Evolutionary conservation across 768 basidiomycete species (phyloP).

Genomic region (Zangia roseola): DNA sequence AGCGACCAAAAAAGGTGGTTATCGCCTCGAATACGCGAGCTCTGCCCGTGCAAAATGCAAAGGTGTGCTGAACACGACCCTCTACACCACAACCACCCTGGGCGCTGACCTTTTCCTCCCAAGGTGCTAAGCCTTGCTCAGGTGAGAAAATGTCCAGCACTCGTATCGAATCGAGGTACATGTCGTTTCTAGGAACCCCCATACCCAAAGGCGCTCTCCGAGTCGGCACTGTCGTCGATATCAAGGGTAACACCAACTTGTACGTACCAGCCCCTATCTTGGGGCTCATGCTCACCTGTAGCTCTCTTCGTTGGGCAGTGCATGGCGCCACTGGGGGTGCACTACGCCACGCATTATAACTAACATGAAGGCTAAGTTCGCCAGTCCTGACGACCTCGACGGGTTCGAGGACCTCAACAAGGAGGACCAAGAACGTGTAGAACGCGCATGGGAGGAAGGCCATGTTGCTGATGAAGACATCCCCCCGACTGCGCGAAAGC

Average conservation of each 20-base stretch:
- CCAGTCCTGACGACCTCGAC: constrained; percentile 68
- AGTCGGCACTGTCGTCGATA: constrained; percentile 71
- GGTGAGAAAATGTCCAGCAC: constrained; percentile 41
- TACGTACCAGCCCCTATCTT: constrained; percentile 32
- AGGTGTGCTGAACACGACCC: constrained; percentile 43
- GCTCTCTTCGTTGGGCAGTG: constrained; percentile 34
- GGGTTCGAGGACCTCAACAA: constrained; percentile 73
- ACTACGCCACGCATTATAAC: constrained; percentile 63
- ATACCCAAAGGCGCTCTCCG: constrained; percentile 75
- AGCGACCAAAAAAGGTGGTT: constrained; percentile 44
- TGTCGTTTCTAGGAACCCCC: constrained; percentile 49
- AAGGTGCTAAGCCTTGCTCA: constrained; percentile 75
- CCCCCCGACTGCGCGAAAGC: constrained; percentile 67
- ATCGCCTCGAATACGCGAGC: constrained; percentile 75
- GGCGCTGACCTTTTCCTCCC: constrained; percentile 18
- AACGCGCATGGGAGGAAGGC: constrained; percentile 72
- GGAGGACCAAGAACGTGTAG: constrained; percentile 71
- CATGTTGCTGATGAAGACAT: constrained; percentile 84
- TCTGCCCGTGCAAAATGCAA: constrained; percentile 75
- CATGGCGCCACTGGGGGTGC: constrained; percentile 94
- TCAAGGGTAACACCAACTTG: constrained; percentile 70
- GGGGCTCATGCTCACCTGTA: neutral
- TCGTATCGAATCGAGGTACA: constrained; percentile 7
- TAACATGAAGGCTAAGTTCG: constrained; percentile 67
- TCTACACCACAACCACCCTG: constrained; percentile 13